Conservation (phyloP, 352 stramenopile species). For the Aphanomyces invadans region DNA sequence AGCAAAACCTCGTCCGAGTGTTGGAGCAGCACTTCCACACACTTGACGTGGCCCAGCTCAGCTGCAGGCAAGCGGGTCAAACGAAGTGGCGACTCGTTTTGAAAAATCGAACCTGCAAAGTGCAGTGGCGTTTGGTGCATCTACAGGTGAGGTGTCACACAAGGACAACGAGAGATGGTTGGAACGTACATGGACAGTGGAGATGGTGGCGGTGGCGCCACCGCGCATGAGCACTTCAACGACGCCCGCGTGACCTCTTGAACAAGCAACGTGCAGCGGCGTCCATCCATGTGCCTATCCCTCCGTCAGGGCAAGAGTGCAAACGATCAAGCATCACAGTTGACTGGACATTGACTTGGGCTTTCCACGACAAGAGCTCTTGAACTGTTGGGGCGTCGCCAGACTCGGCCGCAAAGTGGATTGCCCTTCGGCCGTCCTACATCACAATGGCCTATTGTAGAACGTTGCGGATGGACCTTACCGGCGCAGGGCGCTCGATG, state of each 20-base stretch:
- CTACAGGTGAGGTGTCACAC: background rate
- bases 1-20: background rate
- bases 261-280: constrained; percentile 10
- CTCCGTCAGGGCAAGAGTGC: background rate
- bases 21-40: constrained; percentile 14
- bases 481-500: constrained; percentile 7
- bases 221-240: background rate
- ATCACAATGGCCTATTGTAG: background rate
- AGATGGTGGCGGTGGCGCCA: background rate
- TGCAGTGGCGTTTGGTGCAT: constrained; percentile 21
- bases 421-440: background rate
- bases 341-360: background rate
- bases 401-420: constrained; percentile 21
- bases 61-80: background rate
- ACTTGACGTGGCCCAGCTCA: constrained; percentile 12
- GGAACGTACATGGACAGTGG: background rate
- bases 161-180: background rate
- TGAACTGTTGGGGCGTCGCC: constrained; percentile 4
- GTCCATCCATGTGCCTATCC: constrained; percentile 1
- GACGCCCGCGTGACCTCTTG: background rate
- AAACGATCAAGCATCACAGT: background rate
- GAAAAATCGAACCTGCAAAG: constrained; percentile 14
- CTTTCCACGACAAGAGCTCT: constrained; percentile 13
- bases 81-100: background rate
- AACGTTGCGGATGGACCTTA: background rate